Conservation (phyloP, 164 flowering plant species). For the Annona cherimola region DNA sequence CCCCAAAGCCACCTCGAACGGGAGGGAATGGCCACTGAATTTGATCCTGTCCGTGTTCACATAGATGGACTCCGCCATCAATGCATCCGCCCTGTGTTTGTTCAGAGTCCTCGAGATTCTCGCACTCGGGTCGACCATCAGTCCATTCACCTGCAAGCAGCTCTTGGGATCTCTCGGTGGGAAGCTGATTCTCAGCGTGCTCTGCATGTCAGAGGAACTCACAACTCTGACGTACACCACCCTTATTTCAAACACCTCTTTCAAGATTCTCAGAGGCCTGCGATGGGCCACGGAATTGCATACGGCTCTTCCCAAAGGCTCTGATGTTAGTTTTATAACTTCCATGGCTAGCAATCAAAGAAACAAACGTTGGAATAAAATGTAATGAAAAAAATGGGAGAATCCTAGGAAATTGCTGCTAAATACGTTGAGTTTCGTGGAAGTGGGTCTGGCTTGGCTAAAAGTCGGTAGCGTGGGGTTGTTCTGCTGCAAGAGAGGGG, state of each 20-base stretch:
- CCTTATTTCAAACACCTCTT: slow-evolving; percentile 18
- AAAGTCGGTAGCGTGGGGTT: too few species aligned
- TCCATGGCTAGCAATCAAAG: slow-evolving; percentile 11
- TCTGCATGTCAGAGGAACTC: slow-evolving; percentile 19
- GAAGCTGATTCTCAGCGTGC: slow-evolving; percentile 18
- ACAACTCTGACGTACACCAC: slow-evolving; percentile 23
- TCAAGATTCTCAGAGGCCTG: slow-evolving; percentile 8
- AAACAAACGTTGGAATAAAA: too few species aligned
- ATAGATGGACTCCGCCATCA: slow-evolving; percentile 21
- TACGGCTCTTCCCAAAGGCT: slow-evolving; percentile 9
- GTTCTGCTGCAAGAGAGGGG: too few species aligned
- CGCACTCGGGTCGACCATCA: slow-evolving; percentile 16
- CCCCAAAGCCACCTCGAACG: slow-evolving; percentile 19
- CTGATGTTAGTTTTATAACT: slow-evolving; percentile 14
- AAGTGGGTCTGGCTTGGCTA: too few species aligned
- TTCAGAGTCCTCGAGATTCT: slow-evolving; percentile 17
- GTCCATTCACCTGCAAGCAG: slow-evolving; percentile 19
- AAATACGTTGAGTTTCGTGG: too few species aligned
- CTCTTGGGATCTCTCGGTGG: slow-evolving; percentile 21
- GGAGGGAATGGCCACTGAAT: slow-evolving; percentile 21
- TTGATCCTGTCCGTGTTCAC: slow-evolving; percentile 26
- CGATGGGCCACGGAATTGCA: slow-evolving; percentile 7
- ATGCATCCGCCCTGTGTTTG: slow-evolving; percentile 22
- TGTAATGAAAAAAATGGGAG: too few species aligned
- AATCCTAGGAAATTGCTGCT: too few species aligned